Base-by-base conservation (phyloP, 805 yeast species). In the Yarrowia phangngaensis region DNA sequence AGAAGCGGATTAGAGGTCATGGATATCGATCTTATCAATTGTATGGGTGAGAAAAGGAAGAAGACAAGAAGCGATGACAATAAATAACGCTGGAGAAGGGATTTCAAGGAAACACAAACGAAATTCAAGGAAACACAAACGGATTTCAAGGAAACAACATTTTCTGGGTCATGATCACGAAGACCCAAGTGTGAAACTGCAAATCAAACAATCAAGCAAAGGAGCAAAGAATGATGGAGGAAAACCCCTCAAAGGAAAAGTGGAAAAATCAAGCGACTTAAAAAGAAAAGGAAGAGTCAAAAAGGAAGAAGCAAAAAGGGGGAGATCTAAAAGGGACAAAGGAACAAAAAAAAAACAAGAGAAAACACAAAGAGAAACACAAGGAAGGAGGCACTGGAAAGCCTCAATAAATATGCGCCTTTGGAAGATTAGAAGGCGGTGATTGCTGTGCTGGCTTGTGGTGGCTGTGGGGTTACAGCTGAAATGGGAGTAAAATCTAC, bases 381-480 rank as follows among this genome's bases (percentile, higher is more conserved):
- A n/a, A n/a, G n/a, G n/a, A n/a, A n/a, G n/a, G n/a, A n/a, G 43
- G 43, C 43, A 38, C 45, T 26, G 8, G 13, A n/a, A n/a, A 23
- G 45, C 45, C 45, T 38, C 45, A 27, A 38, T 27, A 38, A 38
- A 38, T 38, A 41, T 8, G 36, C 13, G 47, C 16, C 40, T 24
- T 31, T 13, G 6, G n/a, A n/a, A n/a, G n/a, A n/a, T n/a, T n/a
- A n/a, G n/a, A n/a, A n/a, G n/a, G n/a, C n/a, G n/a, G n/a, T n/a
- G n/a, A n/a, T n/a, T n/a, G n/a, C n/a, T n/a, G n/a, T n/a, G n/a
- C n/a, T n/a, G n/a, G n/a, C n/a, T n/a, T n/a, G n/a, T n/a, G n/a
- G n/a, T n/a, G n/a, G n/a, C n/a, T n/a, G n/a, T n/a, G n/a, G n/a
- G n/a, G n/a, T n/a, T n/a, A n/a, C n/a, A n/a, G n/a, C n/a, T n/a